Percentiles rank a stretch among this genome's conserved stretches.
These are phyloP conservation scores for Leccinum subrobustum DNA, from an alignment of 1,284 basidiomycete genomes.

Conservation along the genomic window DNA sequence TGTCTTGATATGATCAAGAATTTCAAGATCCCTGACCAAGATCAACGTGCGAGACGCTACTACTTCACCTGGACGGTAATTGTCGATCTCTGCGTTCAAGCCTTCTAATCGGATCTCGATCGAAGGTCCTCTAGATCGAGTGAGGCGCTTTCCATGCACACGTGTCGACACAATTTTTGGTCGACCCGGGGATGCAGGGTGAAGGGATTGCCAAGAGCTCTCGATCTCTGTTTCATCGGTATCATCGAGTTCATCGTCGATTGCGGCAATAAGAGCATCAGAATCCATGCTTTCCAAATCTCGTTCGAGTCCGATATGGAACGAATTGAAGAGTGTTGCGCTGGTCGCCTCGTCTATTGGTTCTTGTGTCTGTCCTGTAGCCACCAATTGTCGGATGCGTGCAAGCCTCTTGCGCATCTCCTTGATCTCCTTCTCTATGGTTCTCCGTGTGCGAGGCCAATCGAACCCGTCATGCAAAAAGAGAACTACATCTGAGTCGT, in stretches of 20 bases:
- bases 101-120: conserved; percentile 84
- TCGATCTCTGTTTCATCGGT: conserved; percentile 74
- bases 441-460: conserved; percentile 83
- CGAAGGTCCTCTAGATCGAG: conserved; percentile 75
- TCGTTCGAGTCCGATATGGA: conserved; percentile 83
- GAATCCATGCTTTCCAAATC: conserved; percentile 74
- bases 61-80: conserved; percentile 56
- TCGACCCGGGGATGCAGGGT: conserved; percentile 42
- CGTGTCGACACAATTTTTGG: conserved; percentile 41
- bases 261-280: conserved; percentile 79
- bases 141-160: conserved; percentile 60
- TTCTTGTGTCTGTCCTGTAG: conserved; percentile 87
- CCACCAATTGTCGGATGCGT: conserved; percentile 93
- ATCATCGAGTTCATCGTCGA: conserved; percentile 86
- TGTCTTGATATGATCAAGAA: conserved; percentile 96
- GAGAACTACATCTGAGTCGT: conserved; percentile 63
- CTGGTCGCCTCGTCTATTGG: conserved; percentile 77
- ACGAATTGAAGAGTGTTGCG: conserved; percentile 86
- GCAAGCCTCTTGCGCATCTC: conserved; percentile 84
- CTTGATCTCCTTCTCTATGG: conserved; percentile 87
- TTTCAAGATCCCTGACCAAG: conserved; percentile 75
- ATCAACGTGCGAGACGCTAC: conserved; percentile 66
- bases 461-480: conserved; percentile 92
- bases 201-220: conserved; percentile 85
- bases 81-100: conserved; percentile 64